Evolutionary conservation across 192 early-diverging fungal genomes (phyloP), one percentile per base, ranked within the genome.

Genomic region (Paraglomus occultum): DNA sequence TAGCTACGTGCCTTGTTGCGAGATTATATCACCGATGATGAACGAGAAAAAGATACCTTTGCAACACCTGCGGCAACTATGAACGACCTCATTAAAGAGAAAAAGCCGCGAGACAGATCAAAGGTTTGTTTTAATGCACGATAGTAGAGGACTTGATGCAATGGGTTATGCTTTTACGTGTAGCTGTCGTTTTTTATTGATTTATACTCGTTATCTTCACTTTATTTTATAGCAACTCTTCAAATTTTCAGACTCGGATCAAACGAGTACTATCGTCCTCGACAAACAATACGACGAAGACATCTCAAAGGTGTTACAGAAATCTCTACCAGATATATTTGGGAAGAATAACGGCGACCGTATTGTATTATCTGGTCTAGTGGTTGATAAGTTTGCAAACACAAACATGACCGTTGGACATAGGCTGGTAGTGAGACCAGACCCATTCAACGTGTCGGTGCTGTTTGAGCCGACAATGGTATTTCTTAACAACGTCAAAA

Each of bases 391-490:
- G 65, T 91, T 88, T 73, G 88, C 87, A 18, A 77, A 78, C 44
- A 82, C 80, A 49, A 75, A 80, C 14, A 80, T 82, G 1, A 76
- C 83, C 9, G 76, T 81, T 22, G 88, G 88, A 5, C 90, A 92
- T 69, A 78, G 80, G 11, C 58, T 92, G 6, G 66, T 92, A n/a
- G 80, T 91, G 40, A 74, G 63, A 38, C 85, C 91, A 3, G 85
- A 88, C 71, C 76, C 89, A 40, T 83, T 84, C 52, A 91, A 90
- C 60, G 85, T 92, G 4, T 79, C 89, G 50, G 83, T 90, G 39
- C 80, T 85, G 15, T 87, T 88, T 51, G 83, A 84, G 31, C 91
- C 91, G 1, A 92, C 91, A 4, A 78, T 82, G 73, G 77, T 66
- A 1, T 92, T 91, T 54, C 75, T 88, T 7, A 61, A 78, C 22